Evolutionary conservation across 495 filamentous ascomycete genomes (phyloP).

Genomic region (Peziza echinospora): DNA sequence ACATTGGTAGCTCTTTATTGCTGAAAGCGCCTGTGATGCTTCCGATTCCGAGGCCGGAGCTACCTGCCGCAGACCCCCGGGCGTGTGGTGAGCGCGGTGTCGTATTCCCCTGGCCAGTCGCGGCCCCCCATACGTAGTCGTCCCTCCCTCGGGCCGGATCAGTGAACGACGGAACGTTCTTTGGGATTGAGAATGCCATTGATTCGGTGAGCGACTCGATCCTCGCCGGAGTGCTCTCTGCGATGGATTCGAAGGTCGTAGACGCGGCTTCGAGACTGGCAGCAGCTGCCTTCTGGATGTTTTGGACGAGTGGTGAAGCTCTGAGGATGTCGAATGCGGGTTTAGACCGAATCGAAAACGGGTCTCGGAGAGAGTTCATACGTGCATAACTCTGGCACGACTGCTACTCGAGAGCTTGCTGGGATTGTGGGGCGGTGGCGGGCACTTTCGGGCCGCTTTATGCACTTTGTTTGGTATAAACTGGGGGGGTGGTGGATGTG

Average conservation of each 20-base stretch:
- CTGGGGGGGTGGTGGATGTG: too few species aligned
- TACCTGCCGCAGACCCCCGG: not conserved
- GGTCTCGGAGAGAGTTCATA: constrained; percentile 31
- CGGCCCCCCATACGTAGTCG: constrained; percentile 43
- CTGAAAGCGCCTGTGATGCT: constrained; percentile 31
- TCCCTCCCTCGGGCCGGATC: constrained; percentile 46
- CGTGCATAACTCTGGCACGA: constrained; percentile 14
- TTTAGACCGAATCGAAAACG: constrained; percentile 29
- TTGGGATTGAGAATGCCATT: constrained; percentile 47
- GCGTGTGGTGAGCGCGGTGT: not conserved
- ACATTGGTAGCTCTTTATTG: constrained; percentile 60
- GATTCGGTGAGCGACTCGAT: not conserved
- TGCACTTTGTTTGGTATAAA: too few species aligned
- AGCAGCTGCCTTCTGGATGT: constrained; percentile 14
- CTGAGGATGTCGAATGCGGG: constrained; percentile 27
- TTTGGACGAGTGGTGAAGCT: constrained; percentile 17
- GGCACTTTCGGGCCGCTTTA: too few species aligned
- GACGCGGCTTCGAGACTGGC: not conserved
- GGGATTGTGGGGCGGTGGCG: too few species aligned
- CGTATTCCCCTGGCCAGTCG: constrained; percentile 3
- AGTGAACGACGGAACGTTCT: constrained; percentile 48
- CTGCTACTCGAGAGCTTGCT: too few species aligned
- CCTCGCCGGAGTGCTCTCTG: not conserved
- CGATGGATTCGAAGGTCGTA: not conserved
- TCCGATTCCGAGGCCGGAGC: constrained; percentile 24